Percentiles rank a stretch among this genome's conserved stretches.
These are phyloP conservation scores for Strobilomyces dryophilus DNA, from an alignment of 768 basidiomycete species.

Conservation along the genomic window DNA sequence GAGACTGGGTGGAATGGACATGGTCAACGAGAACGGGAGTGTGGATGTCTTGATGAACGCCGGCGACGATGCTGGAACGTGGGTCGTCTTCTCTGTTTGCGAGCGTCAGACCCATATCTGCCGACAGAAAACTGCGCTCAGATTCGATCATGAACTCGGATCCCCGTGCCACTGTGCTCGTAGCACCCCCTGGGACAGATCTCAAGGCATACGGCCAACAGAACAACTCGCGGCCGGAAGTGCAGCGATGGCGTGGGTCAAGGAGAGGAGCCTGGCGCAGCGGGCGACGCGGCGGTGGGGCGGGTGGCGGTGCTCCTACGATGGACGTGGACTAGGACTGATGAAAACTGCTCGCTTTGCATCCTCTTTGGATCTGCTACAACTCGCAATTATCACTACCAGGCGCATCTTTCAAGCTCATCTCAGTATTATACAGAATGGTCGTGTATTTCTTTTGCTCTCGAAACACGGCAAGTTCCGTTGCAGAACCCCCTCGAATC, in stretches of 20 bases:
- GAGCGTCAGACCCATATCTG: background rate
- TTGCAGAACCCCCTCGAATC: background rate
- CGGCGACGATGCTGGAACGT: slow-evolving; percentile 50
- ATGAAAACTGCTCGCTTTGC: slow-evolving; percentile 11
- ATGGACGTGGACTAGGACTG: slow-evolving; percentile 33
- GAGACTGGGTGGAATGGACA: slow-evolving; percentile 51
- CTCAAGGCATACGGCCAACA: slow-evolving; percentile 46
- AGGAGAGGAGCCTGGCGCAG: slow-evolving; percentile 22
- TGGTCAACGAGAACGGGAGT: slow-evolving; percentile 36
- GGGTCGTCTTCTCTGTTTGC: slow-evolving; percentile 9
- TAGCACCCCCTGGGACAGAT: slow-evolving; percentile 65
- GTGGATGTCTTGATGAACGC: slow-evolving; percentile 56
- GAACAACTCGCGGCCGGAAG: slow-evolving; percentile 20
- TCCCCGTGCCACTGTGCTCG: slow-evolving; percentile 64
- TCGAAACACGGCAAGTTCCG: background rate
- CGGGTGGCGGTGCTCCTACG: slow-evolving; percentile 8
- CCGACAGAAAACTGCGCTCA: slow-evolving; percentile 78
- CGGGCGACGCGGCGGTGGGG: slow-evolving; percentile 17
- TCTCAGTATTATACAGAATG: slow-evolving; percentile 25
- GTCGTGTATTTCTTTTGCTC: slow-evolving; percentile 16
- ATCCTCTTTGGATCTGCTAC: slow-evolving; percentile 10
- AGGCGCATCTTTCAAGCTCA: slow-evolving; percentile 17
- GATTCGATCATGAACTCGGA: slow-evolving; percentile 60
- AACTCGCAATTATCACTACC: slow-evolving; percentile 12
- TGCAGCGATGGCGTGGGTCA: slow-evolving; percentile 28